These are phyloP conservation scores for Pulveroboletus sp. DNA, from an alignment of 768 basidiomycete species.

Conservation along the genomic window DNA sequence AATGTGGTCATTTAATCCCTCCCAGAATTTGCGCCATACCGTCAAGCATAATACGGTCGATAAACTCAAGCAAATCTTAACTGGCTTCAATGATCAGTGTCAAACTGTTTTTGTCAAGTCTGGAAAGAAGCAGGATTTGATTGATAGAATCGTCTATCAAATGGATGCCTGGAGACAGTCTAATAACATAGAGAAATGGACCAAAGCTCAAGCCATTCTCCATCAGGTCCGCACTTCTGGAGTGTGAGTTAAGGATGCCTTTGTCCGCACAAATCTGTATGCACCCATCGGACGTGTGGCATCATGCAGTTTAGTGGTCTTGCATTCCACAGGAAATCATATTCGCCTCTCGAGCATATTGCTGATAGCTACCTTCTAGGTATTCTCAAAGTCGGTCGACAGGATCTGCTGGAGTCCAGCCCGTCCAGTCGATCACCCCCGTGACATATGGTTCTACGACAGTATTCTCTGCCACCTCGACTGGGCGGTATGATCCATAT, in stretches of 20 bases:
- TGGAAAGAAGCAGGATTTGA: conserved; percentile 86
- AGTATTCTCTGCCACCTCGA: conserved; percentile 24
- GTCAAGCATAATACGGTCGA: conserved; percentile 82
- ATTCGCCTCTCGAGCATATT: conserved; percentile 5
- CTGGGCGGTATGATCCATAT: conserved; percentile 64
- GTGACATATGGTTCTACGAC: conserved; percentile 22
- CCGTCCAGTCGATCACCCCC: conserved; percentile 19
- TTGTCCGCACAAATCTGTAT: conserved; percentile 10
- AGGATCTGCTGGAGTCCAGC: conserved; percentile 23
- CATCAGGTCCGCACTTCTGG: conserved; percentile 63
- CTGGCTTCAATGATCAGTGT: conserved; percentile 78
- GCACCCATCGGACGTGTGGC: conserved; percentile 10
- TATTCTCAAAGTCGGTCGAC: conserved; percentile 28
- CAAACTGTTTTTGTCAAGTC: conserved; percentile 63
- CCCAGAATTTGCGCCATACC: conserved; percentile 64
- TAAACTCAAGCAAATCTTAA: conserved; percentile 77
- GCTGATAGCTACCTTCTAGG: conserved; percentile 21
- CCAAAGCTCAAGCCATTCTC: conserved; percentile 64
- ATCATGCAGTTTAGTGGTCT: conserved; percentile 7
- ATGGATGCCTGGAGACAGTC: conserved; percentile 60
- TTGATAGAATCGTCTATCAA: conserved; percentile 64
- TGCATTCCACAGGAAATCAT: conserved; percentile 5
- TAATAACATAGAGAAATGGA: conserved; percentile 63
- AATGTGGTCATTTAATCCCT: conserved; percentile 17
- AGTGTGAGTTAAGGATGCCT: conserved; percentile 50